Base-by-base conservation (phyloP, 148 eudicot genomes). In the Hydrangea macrophylla region DNA sequence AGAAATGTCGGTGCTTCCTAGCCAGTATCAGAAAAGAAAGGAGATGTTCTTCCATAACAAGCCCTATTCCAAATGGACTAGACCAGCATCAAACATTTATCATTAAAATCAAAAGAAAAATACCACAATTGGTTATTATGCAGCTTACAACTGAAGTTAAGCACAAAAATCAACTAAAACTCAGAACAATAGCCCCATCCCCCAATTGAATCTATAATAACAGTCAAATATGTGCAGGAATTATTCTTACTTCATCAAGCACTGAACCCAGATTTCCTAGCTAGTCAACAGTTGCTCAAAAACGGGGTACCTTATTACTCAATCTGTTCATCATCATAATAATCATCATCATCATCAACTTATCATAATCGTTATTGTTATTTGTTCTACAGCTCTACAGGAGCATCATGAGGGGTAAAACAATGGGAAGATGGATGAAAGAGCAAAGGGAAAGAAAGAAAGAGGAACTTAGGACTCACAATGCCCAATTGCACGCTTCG, bases 401-500 rank as follows among this genome's bases (percentile, higher is more conserved):
- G 74, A 86, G 71, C 82, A 82, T 88, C 33, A 66, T 93, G 70
- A 90, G 83, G 79, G 86, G 92, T 58, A 86, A 80, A 70, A 82
- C 87, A 11, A 78, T 80, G 81, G 95, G 98, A 0, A 81, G 82
- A 66, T 83, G 88, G 90, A 69, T 87, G 30, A 90, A 90, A 79
- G 98, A 90, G 36, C 96, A 90, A 64, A 90, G 82, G 68, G 97
- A 88, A 65, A 77, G 81, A 58, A 90, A 85, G 73, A 93, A 86
- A 64, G 85, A 93, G 53, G 97, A 93, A 79, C 72, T 83, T 3
- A 74, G 98, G 78, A 87, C 92, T 72, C 95, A 93, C 78, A 93
- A 86, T 56, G 97, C 98, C 32, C 95, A 87, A 73, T 54, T 93
- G 63, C 98, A 93, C 55, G 96, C 98, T 18, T 88, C 97, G 33